Evolutionary conservation across 768 basidiomycete genomes (phyloP).

Genomic region (Lyophyllum atratum): DNA sequence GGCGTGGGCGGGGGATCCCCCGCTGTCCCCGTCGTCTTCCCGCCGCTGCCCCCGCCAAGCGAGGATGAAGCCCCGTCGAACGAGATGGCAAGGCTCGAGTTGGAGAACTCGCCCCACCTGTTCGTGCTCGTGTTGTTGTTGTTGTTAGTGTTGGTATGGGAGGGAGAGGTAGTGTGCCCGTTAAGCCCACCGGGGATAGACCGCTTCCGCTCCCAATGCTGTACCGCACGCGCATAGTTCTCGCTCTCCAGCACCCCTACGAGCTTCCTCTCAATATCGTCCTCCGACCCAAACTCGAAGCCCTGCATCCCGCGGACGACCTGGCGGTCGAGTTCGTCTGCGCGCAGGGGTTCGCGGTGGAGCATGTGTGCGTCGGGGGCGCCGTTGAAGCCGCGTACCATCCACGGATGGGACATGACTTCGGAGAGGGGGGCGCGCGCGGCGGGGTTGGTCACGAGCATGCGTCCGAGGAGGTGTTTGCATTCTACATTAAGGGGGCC

Average conservation of each 20-base stretch:
- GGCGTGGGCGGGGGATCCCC: slow-evolving; percentile 44
- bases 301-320: slow-evolving; percentile 93
- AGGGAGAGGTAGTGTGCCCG: background rate
- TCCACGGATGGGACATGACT: slow-evolving; percentile 88
- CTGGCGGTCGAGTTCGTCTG: slow-evolving; percentile 84
- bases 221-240: slow-evolving; percentile 69
- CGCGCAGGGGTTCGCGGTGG: slow-evolving; percentile 84
- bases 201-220: slow-evolving; percentile 71
- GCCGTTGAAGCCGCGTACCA: slow-evolving; percentile 82
- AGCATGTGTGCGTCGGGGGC: slow-evolving; percentile 86
- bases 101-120: slow-evolving; percentile 61
- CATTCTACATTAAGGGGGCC: slow-evolving; percentile 63
- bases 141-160: background rate
- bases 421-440: slow-evolving; percentile 83
- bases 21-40: slow-evolving; percentile 44
- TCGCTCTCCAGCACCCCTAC: slow-evolving; percentile 77
- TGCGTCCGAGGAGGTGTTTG: slow-evolving; percentile 88
- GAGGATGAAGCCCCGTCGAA: slow-evolving; percentile 35
- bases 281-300: slow-evolving; percentile 92
- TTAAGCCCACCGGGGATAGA: background rate
- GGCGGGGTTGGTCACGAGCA: slow-evolving; percentile 94
- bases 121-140: slow-evolving; percentile 28
- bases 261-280: slow-evolving; percentile 80
- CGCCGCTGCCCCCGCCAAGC: slow-evolving; percentile 29
- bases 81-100: slow-evolving; percentile 70